Evolutionary conservation across 2,329 filamentous ascomycete genomes (phyloP), one percentile per base, ranked within the genome.

Genomic region (Thielaviopsis musarum): DNA sequence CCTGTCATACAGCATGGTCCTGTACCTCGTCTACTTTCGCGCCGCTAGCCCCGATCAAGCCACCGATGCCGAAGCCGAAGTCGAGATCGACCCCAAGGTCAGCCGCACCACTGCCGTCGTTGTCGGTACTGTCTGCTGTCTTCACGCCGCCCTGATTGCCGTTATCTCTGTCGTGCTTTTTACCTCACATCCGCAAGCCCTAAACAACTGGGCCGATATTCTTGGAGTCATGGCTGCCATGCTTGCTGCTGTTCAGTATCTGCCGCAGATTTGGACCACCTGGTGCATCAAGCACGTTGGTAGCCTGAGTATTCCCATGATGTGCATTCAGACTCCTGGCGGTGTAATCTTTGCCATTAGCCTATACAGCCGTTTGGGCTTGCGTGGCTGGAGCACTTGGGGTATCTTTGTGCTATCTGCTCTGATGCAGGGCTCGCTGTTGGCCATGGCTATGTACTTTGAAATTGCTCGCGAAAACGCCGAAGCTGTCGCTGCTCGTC

Each of bases 321-420:
- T 98, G 91, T 87, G 87, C 69, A 95, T 98, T 38, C 93, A 98
- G 70, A 96, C 91, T 0, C 93, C 93, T 0, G 93, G 93, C 0
- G 90, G 89, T 61, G 84, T 95, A 65, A 74, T 98, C 6, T 97
- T 95, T 73, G 90, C 91, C 0, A 84, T 79, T 13, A 96, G 90
- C 69, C 73, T 98, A 52, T 89, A 85, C 56, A 82, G 81, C 7
- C 80, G 93, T 53, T 77, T 96, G 21, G 93, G 93, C 0, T 77
- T 77, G 66, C 82, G 79, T 38, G 91, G 91, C 0, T 98, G 93
- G 93, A 96, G 91, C 71, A 89, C 90, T 0, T 98, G 93, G 93
- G 84, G 89, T 10, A 84, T 97, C 15, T 94, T 91, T 67, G 77
- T 95, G 52, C 77, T 97, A 57, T 95, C 91, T 0, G 93, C 91